Evolutionary conservation across 108 stramenopile genomes (phyloP), one percentile per base, ranked within the genome.

Genomic region (Skeletonema menzelii): DNA sequence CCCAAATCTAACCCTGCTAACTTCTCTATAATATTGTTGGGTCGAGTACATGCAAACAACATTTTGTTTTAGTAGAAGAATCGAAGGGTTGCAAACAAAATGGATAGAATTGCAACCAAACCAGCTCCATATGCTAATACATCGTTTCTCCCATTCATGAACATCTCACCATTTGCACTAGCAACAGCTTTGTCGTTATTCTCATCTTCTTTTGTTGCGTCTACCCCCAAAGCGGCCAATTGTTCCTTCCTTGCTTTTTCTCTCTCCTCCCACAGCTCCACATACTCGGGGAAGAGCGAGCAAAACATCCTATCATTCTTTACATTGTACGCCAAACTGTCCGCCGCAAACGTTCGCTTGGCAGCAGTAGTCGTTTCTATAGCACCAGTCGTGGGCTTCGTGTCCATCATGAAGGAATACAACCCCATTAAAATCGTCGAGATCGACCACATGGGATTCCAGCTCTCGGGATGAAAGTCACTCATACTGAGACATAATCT

Each of bases 381-480:
- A 63, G 84, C 82, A 3, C 98, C 98, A 42, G 92, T 65, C 1
- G 98, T 99, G 5, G 95, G 93, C 15, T 77, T 84, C 6, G 79
- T 86, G 34, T 97, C 97, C 34, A 97, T 61, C 98, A 99, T 99
- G 84, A 99, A 99, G 14, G 94, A 94, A 72, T 95, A 91, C 17
- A 99, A 84, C 14, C 98, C 98, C 65, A 92, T 96, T 49, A 99
- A 73, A 60, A 99, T 97, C 5, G 98, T 97, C 56, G 85, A 83
- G 27, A 98, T 95, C 35, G 85, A 86, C 98, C 98, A 99, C 94
- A 97, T 90, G 20, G 98, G 97, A 77, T 92, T 92, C 94, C 94
- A 90, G 10, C 62, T 59, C 69, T 97, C 97, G 0, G 96, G 96
- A 72, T 97, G 97, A 84, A 92, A 96, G 72, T 97, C 97, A 27